Evolutionary conservation across 2,329 filamentous ascomycete species (phyloP).

Genomic region (Apiospora malaysiana): DNA sequence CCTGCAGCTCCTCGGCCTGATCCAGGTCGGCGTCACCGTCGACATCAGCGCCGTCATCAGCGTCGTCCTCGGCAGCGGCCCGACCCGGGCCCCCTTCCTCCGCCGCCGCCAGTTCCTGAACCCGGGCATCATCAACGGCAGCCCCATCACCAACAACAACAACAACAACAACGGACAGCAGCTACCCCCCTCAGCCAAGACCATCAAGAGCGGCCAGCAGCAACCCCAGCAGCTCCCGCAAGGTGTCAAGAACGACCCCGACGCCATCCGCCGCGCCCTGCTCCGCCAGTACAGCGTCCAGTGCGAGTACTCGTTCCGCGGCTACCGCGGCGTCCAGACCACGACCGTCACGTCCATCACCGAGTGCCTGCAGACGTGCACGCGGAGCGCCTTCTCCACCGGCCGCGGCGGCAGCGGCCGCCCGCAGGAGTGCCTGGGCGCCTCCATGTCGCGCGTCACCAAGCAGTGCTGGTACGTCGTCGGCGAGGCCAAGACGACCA

Average conservation of each 20-base stretch:
- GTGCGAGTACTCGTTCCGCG: neutral
- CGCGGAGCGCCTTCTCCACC: neutral
- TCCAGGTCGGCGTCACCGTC: neutral
- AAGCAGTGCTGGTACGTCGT: neutral
- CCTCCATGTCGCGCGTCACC: neutral
- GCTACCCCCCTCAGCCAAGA: neutral
- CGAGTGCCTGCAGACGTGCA: neutral
- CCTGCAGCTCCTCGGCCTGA: neutral
- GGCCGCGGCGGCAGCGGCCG: neutral
- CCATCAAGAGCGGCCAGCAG: neutral
- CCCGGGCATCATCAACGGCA: neutral
- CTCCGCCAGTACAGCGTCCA: neutral
- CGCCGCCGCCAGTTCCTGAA: too few relatives aligned
- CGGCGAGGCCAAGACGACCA: neutral
- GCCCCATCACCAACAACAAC: neutral
- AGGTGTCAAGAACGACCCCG: neutral
- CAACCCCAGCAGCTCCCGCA: neutral
- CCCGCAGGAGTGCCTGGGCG: neutral
- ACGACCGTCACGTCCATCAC: neutral
- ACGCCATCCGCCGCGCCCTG: neutral
- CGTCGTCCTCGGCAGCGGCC: neutral
- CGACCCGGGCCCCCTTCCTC: too few relatives aligned
- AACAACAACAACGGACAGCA: neutral
- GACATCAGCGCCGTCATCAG: neutral
- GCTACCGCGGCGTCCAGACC: neutral